Base-by-base conservation (phyloP, 2,329 filamentous ascomycete genomes). In the Dactylellina sp. region DNA sequence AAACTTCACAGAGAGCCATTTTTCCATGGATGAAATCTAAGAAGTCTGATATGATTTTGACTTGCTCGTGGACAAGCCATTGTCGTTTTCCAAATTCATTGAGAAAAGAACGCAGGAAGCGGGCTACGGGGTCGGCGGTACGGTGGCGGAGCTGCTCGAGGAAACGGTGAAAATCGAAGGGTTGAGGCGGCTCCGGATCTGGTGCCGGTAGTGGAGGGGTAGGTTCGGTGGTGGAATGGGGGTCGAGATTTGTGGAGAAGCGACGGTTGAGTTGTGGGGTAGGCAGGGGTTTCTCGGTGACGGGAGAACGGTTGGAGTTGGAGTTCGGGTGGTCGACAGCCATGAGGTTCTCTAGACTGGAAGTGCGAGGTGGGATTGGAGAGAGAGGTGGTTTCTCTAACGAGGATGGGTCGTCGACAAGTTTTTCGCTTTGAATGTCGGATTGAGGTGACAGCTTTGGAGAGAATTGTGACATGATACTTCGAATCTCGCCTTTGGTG, bases 1-100 rank as follows among this genome's bases (percentile, higher is more conserved):
- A 99, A 1, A 99, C 92, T 75, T 99, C 95, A 79, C 95, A 99
- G 76, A 92, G 87, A 12, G 90, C 92, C 96, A 99, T 99, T 83
- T 98, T 98, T 82, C 97, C 97, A 61, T 91, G 91, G 76, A 99
- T 99, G 79, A 99, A 99, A 47, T 93, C 89, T 52, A 99, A 84
- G 78, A 99, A 99, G 80, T 99, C 96, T 77, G 92, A 89, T 75
- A 99, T 97, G 75, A 99, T 98, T 83, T 99, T 99, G 80, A 98
- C 95, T 81, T 99, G 95, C 82, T 99, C 95, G 80, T 99, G 95
- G 5, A 97, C 95, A 91, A 97, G 96, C 95, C 95, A 99, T 81
- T 98, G 95, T 77, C 93, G 92, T 83, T 98, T 99, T 37, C 89
- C 92, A 82, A 99, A 99, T 81, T 99, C 96, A 53, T 88, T 89